Percentiles rank a stretch among this genome's conserved stretches.
Evolutionary conservation across 805 yeast genomes (phyloP).

Genomic region (Saccharomycopsis synnaedendra): DNA sequence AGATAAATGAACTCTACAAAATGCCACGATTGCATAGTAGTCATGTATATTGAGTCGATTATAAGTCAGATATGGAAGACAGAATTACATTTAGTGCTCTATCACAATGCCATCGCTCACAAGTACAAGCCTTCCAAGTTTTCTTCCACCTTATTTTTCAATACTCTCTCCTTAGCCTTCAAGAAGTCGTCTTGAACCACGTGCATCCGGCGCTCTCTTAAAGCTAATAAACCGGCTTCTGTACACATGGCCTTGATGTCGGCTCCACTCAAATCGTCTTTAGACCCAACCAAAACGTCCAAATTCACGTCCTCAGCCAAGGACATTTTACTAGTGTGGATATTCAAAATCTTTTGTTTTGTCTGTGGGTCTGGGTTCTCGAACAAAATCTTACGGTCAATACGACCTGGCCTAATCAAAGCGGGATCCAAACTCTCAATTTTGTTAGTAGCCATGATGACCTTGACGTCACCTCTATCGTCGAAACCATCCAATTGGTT

Average conservation of each 20-base stretch:
- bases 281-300: constrained; percentile 85
- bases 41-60: too few relatives aligned
- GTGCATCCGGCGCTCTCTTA: constrained; percentile 92
- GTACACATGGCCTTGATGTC: constrained; percentile 96
- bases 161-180: constrained; percentile 52
- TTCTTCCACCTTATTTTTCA: constrained; percentile 57
- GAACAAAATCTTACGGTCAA: constrained; percentile 92
- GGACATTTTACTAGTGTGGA: constrained; percentile 94
- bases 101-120: constrained; percentile 17
- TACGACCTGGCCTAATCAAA: constrained; percentile 90
- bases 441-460: constrained; percentile 95
- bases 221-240: constrained; percentile 94
- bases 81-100: too few relatives aligned
- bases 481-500: constrained; percentile 96
- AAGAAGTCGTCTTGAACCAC: constrained; percentile 96
- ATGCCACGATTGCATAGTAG: too few relatives aligned
- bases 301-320: constrained; percentile 87
- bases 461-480: constrained; percentile 85
- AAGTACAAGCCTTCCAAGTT: constrained; percentile 53
- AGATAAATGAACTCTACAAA: too few relatives aligned
- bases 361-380: constrained; percentile 94
- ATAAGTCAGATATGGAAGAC: too few relatives aligned
- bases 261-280: constrained; percentile 97
- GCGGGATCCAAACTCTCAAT: constrained; percentile 94
- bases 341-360: constrained; percentile 84